Base-by-base conservation (phyloP, 1,284 basidiomycete species). In the Apiotrichum veenhuisii region DNA sequence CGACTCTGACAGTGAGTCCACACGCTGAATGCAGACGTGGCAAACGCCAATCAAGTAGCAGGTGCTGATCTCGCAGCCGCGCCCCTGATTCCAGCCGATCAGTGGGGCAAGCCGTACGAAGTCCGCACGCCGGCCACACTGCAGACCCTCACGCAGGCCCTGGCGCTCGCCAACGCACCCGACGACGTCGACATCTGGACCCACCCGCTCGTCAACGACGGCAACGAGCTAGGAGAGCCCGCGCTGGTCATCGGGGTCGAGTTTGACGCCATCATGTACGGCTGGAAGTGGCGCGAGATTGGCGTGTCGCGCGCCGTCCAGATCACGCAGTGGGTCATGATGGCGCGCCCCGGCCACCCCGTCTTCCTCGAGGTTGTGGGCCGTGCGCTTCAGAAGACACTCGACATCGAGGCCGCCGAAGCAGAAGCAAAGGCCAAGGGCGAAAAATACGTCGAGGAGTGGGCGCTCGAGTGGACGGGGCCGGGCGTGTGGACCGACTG, bases 261-360 rank as follows among this genome's bases (percentile, higher is more conserved):
- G 55, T 18, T 33, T 42, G 20, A 54, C 33, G n/a, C 46, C 22
- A 73, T 72, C 64, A 64, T 67, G n/a, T 71, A 71, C 54, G 67
- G 69, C 2, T 69, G 68, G 68, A 14, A 66, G 41, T 69, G 68
- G 67, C 55, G 68, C 10, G 65, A 68, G 27, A 56, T 65, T 20
- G 64, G 65, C 5, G 50, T 73, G 27, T 60, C 59, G 38, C 57
- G 71, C 40, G 70, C 69, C 7, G 67, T 78, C 14, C 77, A 78
- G 60, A 72, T 79, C 20, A 72, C 70, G 2, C 77, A 78, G 63
- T 79, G 77, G 77, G 78, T 76, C 9, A 70, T 79, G 59, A 64
- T 68, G 65, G 69, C 70, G 23, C 57, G 70, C 53, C 70, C 70
- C 14, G 70, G 70, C 22, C 71, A 73, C 57, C 71, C 71, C 7